Evolutionary conservation across 164 flowering plant species (phyloP).

Genomic region (Tetrastigma voinierianum): DNA sequence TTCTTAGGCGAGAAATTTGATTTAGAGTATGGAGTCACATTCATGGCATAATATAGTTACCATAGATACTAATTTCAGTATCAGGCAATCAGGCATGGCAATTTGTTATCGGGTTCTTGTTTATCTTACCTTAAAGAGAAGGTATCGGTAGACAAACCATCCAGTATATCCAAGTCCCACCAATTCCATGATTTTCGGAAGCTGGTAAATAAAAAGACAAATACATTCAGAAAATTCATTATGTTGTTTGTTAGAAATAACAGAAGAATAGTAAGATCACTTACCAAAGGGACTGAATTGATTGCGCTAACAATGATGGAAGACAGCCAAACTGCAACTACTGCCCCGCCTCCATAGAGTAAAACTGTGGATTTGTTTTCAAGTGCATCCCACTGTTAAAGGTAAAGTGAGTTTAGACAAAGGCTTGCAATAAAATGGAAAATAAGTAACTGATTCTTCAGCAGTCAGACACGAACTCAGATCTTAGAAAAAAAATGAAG

Average conservation of each 20-base stretch:
- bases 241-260: no score
- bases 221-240: no score
- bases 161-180: slow-evolving; percentile 97
- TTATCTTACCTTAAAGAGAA: slow-evolving; percentile 87
- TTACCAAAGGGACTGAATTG: slow-evolving; percentile 92
- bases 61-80: no score
- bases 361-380: slow-evolving; percentile 90
- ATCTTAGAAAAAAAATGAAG: background rate
- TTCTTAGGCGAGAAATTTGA: no score
- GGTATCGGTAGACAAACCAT: slow-evolving; percentile 98
- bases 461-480: no score
- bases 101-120: no score
- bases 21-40: no score
- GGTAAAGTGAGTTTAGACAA: no score
- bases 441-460: no score
- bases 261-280: slow-evolving; percentile 14
- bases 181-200: slow-evolving; percentile 93
- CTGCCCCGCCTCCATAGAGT: slow-evolving; percentile 91
- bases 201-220: slow-evolving; percentile 40
- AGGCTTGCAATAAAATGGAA: no score
- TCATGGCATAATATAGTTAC: no score
- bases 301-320: slow-evolving; percentile 81
- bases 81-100: no score
- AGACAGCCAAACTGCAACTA: slow-evolving; percentile 91
- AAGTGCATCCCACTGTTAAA: slow-evolving; percentile 80